phyloP scores from a whole-genome alignment of 176 grass and related monocot genomes.

The Oryza meridionalis region DNA sequence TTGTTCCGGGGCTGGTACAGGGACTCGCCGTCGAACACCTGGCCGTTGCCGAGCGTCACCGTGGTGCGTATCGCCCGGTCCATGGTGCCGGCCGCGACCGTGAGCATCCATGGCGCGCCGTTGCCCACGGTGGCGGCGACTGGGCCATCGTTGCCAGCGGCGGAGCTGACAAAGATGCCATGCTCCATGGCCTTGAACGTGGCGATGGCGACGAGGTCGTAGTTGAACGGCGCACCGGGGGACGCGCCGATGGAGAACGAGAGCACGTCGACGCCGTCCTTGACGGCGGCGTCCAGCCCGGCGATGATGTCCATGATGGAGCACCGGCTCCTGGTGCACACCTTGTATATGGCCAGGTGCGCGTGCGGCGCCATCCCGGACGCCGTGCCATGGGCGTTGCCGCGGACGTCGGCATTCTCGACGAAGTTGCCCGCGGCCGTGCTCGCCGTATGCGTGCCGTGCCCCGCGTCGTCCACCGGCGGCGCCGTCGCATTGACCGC shows the following conservation, averaged over 20 bases:
- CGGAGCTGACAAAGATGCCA: conserved; percentile 68
- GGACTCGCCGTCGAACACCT: conserved; percentile 63
- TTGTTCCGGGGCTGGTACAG: conserved; percentile 56
- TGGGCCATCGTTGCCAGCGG: conserved; percentile 57
- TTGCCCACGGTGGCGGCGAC: conserved; percentile 35
- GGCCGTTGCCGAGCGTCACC: conserved; percentile 63
- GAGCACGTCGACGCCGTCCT: conserved; percentile 64
- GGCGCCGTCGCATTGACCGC: conserved; percentile 37
- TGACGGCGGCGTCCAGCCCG: conserved; percentile 59
- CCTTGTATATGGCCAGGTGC: conserved; percentile 76
- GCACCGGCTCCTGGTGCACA: conserved; percentile 58
- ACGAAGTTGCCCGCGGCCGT: conserved; percentile 76
- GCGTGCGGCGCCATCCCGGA: conserved; percentile 78
- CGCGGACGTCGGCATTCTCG: conserved; percentile 57
- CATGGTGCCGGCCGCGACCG: conserved; percentile 65
- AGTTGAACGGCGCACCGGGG: conserved; percentile 39
- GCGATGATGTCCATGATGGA: conserved; percentile 65
- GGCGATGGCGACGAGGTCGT: conserved; percentile 59
- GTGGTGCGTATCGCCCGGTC: conserved; percentile 55
- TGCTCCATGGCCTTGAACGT: conserved; percentile 66
- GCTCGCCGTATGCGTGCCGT: conserved; percentile 77
- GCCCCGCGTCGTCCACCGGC: conserved; percentile 62
- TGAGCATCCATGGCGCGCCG: conserved; percentile 71
- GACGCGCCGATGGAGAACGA: conserved; percentile 62
- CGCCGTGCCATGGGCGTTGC: conserved; percentile 69